Base-by-base conservation (phyloP, 2,329 filamentous ascomycete genomes). In the Dryadomyces quercus-mongolicae region DNA sequence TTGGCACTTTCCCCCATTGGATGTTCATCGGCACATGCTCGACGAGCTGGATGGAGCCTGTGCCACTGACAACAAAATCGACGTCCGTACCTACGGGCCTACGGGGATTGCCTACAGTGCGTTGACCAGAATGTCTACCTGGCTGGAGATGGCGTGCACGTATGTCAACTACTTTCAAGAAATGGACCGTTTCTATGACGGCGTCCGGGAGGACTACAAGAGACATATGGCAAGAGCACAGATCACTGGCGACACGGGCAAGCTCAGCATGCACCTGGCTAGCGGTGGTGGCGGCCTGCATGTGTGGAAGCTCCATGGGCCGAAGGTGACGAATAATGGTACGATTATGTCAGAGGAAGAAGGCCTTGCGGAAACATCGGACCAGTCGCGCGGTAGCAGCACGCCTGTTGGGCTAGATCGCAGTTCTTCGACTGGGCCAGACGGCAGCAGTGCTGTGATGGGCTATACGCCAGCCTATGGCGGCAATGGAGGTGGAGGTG, bases 1-100 rank as follows among this genome's bases (percentile, higher is more conserved):
- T 12, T 72, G 74, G 47, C 78, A 82, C 61, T 88, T 88, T 55
- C 81, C 82, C 0, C 75, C 78, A 55, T 86, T 88, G 81, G 85
- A 88, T 60, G 71, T 70, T 1, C 68, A 76, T 12, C 67, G 71
- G 3, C 76, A 78, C 62, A 76, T 86, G 68, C 63, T 70, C 6
- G 61, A 60, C 46, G 58, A 68, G 2, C 56, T 62, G 38, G 54
- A 53, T 6, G 57, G 57, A 0, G 15, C 4, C 8, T 34, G 13
- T 16, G 43, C 10, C 5, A 18, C 10, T 4, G 40, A 18, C 6
- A 31, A 40, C 16, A 61, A 64, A 43, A 53, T 58, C 3, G 61
- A 68, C 31, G 59, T 68, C n/a, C 66, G 66, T 9, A 67, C 64
- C 42, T 63, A 62, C 18, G 72, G 71, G 0, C 67, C 75, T 0